Evolutionary conservation across 2,329 filamentous ascomycete genomes (phyloP).

Genomic region (Annulohypoxylon truncatum): DNA sequence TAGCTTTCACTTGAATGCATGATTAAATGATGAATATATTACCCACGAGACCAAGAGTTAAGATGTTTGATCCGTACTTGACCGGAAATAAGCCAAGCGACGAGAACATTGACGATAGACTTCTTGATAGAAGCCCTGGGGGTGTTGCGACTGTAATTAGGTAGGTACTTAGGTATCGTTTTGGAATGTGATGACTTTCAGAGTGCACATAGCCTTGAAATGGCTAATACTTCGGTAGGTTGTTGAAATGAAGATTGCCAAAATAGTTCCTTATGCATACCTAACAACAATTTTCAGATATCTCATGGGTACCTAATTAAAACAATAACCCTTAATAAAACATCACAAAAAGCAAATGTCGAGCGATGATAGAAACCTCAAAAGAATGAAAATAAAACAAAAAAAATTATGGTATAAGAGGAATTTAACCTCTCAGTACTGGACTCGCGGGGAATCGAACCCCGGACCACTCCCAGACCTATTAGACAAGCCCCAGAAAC

Average conservation of each 20-base stretch:
- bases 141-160: background rate
- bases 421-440: conserved; percentile 42
- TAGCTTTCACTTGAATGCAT: background rate
- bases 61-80: background rate
- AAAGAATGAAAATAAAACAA: background rate
- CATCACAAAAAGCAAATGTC: background rate
- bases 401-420: conserved; percentile 30
- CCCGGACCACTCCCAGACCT: conserved; percentile 57
- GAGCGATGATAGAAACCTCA: background rate
- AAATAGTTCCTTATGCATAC: no score
- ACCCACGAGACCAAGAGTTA: background rate
- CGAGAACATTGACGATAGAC: background rate
- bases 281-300: no score
- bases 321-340: background rate
- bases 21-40: background rate
- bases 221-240: no score
- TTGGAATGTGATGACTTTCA: background rate
- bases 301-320: background rate
- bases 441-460: conserved; percentile 62
- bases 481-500: background rate
- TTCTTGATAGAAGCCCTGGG: background rate
- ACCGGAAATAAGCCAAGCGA: background rate
- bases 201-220: no score
- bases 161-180: background rate
- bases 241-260: no score